Evolutionary conservation across 441 rosid species (phyloP), one percentile per base, ranked within the genome.

Genomic region (Erodium trifolium): DNA sequence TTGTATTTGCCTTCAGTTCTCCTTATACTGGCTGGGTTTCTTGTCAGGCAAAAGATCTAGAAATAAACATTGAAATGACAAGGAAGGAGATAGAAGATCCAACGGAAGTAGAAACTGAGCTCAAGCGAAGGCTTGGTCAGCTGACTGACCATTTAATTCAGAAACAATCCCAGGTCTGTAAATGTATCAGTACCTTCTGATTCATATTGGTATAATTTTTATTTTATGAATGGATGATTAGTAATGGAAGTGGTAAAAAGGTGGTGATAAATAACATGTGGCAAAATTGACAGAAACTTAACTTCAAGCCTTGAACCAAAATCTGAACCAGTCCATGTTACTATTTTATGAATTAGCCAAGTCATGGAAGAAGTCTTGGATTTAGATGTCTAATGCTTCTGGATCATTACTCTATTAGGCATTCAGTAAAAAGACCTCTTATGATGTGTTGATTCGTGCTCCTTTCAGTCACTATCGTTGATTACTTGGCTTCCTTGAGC

Each of bases 101-200:
- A 53, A 87, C 97, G 31, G 96, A 89, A 82, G 92, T 93, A 62
- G 99, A 91, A 77, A 72, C 76, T 71, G 96, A 93, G 82, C 85
- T 91, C 70, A 86, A 86, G 80, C 81, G 86, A 75, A 86, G 94
- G 81, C 97, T 93, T 75, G 82, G 83, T 51, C 97, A 90, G 84
- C 80, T 90, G 71, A 91, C 98, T 68, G 97, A 93, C 82, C 97
- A 87, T 86, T 83, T 93, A 75, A 90, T 93, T 84, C 96, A 93
- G 83, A 91, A 93, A 79, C 97, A 91, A 80, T 84, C 95, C 66
- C 97, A 91, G 98, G 98, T 93, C 65, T 80, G 76, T 73, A 34
- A 69, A 65, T 45, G 45, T 68, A 47, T 74, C 63, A 57, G 63
- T 8, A 23, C 63, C 31, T 35, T 39, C 35, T 17, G 63, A 53